Percentiles rank a stretch among this genome's conserved stretches.
phyloP scores from a whole-genome alignment of 2,329 filamentous ascomycete genomes.

The Talaromyces verruculosus region DNA sequence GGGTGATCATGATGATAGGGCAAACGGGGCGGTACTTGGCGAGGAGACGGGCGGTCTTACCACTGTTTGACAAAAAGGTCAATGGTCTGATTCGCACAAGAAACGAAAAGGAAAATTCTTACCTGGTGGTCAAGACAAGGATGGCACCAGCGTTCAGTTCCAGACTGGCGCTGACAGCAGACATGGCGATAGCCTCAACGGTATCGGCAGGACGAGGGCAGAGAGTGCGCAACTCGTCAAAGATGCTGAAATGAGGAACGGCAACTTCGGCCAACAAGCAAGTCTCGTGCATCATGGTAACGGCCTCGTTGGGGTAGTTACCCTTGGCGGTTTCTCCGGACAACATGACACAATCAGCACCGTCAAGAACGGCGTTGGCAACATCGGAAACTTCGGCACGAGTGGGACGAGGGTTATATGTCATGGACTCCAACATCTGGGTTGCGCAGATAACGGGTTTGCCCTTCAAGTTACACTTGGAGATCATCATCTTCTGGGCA shows the following conservation, averaged over 20 bases:
- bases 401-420: conserved; percentile 97
- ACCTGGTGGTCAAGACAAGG: conserved; percentile 89
- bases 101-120: conserved; percentile 31
- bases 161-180: conserved; percentile 89
- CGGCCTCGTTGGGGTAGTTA: conserved; percentile 85
- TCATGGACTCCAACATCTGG: conserved; percentile 99
- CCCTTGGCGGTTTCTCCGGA: conserved; percentile 99
- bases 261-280: conserved; percentile 96
- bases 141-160: conserved; percentile 97
- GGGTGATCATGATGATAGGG: conserved; percentile 99
- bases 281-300: conserved; percentile 97
- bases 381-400: conserved; percentile 98
- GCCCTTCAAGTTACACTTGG: conserved; percentile 98
- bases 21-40: conserved; percentile 99
- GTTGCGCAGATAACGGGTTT: conserved; percentile 99
- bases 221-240: conserved; percentile 87
- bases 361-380: conserved; percentile 95
- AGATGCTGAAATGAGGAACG: conserved; percentile 94
- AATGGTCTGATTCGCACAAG: background rate
- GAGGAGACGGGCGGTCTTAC: conserved; percentile 88
- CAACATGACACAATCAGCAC: conserved; percentile 99
- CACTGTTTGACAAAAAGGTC: conserved; percentile 51
- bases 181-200: conserved; percentile 94
- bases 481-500: conserved; percentile 99
- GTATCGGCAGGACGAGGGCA: conserved; percentile 81